phyloP scores from a whole-genome alignment of 305 asterid genomes.

The Salvia sclarea region DNA sequence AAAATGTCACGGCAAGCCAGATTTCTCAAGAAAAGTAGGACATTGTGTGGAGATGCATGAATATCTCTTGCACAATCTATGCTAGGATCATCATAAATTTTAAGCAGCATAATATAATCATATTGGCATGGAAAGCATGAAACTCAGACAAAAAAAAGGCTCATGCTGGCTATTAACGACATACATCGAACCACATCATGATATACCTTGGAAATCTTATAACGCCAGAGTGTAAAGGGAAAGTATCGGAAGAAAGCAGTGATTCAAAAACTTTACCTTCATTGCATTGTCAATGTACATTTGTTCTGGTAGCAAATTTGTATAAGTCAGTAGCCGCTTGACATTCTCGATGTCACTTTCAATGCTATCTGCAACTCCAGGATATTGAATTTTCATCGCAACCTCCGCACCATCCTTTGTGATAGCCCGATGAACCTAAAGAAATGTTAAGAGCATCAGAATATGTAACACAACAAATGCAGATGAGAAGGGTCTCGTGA shows the following conservation, averaged over 20 bases:
- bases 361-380: conserved; percentile 98
- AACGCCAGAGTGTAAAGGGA: conserved; percentile 16
- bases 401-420: conserved; percentile 82
- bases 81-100: too few relatives aligned
- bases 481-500: conserved; percentile 22
- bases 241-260: conserved; percentile 15
- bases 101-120: too few relatives aligned
- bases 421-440: conserved; percentile 85
- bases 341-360: conserved; percentile 97
- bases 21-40: conserved; percentile 7
- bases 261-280: conserved; percentile 58
- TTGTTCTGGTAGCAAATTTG: conserved; percentile 80
- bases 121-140: conserved; percentile 10
- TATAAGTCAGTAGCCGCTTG: conserved; percentile 69
- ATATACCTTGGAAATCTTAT: conserved; percentile 6
- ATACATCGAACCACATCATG: conserved; percentile 7
- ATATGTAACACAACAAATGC: conserved; percentile 20
- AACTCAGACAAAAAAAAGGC: not conserved
- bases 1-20: conserved; percentile 15
- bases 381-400: conserved; percentile 96
- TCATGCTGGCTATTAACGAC: conserved; percentile 7
- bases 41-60: conserved; percentile 6
- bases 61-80: not conserved
- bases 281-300: conserved; percentile 86
- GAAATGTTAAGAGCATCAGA: conserved; percentile 30